Evolutionary conservation across 208 protist genomes (phyloP), one percentile per base, ranked within the genome.

Genomic region (Endotrypanum monterogeii): DNA sequence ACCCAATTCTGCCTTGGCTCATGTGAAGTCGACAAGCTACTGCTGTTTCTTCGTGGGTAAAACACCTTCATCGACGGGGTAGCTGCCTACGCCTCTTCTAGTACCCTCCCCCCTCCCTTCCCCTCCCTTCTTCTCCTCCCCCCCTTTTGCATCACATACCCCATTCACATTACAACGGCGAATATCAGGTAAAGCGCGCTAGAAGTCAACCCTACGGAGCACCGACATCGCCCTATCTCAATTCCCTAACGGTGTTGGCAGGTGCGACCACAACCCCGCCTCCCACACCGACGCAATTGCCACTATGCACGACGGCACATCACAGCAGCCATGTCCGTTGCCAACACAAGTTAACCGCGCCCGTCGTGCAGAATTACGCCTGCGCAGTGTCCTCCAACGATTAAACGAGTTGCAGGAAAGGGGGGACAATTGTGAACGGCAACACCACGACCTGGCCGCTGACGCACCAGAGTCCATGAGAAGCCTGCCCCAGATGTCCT

Each of bases 341-440:
- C 46, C 73, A 25, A 37, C 51, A 20, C 57, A 69, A n/a, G 74
- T 55, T 7, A 35, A 30, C 23, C 25, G 51, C 0, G 74, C 74
- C 35, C 30, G 14, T 16, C 60, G 54, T 28, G 74, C 74, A 5
- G 41, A 70, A 12, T 11, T 28, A 44, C 67, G 61, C 23, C 60
- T 79, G 41, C 74, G 67, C 41, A 65, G 23, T 18, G 61, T 63
- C 28, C 74, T 79, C 50, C 56, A 39, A 50, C 50, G 11, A 23
- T 50, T 74, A 4, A 41, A 58, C 41, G 51, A 58, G 63, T 54
- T 55, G 28, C 39, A 65, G 58, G 30, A 52, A 39, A 30, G n/a
- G 5, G 50, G 28, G 28, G 50, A n/a, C 5, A 25, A 39, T 32
- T 23, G 20, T 9, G 9, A 67, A 5, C 55, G 46, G 28, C 7